Base-by-base conservation (phyloP, 495 filamentous ascomycete genomes). In the Lasiosphaeria ovina region DNA sequence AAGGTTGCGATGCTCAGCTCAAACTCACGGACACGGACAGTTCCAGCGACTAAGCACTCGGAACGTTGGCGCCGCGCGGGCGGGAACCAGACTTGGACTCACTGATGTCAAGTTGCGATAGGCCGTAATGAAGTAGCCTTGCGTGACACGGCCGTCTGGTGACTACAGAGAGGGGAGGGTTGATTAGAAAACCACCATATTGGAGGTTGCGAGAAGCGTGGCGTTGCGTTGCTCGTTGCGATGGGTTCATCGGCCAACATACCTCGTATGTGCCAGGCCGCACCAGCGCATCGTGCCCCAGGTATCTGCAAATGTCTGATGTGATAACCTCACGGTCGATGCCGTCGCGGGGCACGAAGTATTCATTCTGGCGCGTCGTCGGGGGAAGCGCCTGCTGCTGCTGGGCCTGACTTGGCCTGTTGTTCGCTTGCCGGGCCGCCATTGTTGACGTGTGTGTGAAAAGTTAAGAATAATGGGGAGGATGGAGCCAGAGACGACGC, bases 321-420 rank as follows among this genome's bases (percentile, higher is more conserved):
- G 91, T 90, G 76, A 97, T 94, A 69, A 97, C 92, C 74, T 97
- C 90, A 62, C 92, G 85, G 74, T 90, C 89, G 74, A 97, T 97
- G 68, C 92, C 91, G 65, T 94, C 89, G 64, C 89, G 90, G 32
- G 88, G 88, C 57, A 93, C 85, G 73, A 95, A 96, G 72, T 91
- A 93, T 78, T 90, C 87, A 74, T 91, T 90, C 70, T 87, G 85
- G 70, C 87, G 85, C 63, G 76, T 77, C 58, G 73, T 63, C 60
- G 65, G 59, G 61, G 66, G 45, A 38, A 70, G 50, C 10, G 58
- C 44, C 63, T 75, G 75, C 60, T 72, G 75, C 11, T 32, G 38
- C 35, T 35, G 78, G 71, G 73, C 72, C 67, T 70, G 74, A 63
- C 67, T 61, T 52, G 65, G 63, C 57, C 74, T 71, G 74, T 69